Conservation (phyloP, 805 yeast species). For the Ogataea saltuana region DNA sequence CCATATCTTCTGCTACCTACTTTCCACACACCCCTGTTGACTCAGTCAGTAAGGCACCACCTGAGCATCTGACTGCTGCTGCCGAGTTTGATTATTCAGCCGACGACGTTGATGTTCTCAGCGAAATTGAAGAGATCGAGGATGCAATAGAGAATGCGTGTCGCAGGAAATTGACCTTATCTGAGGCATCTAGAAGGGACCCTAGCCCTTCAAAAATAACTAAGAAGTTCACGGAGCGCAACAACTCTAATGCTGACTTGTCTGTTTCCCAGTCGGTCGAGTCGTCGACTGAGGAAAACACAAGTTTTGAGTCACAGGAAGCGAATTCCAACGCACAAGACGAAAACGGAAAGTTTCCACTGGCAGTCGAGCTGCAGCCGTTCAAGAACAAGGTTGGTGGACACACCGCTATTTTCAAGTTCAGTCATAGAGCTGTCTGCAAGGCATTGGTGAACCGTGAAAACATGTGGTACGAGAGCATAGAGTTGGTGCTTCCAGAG, state of each 20-base stretch:
- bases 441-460: slow-evolving; percentile 90
- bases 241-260: slow-evolving; percentile 1
- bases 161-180: not conserved
- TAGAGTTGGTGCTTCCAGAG: slow-evolving; percentile 76
- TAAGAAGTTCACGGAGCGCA: slow-evolving; percentile 1
- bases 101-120: slow-evolving; percentile 24
- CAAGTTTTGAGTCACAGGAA: slow-evolving; percentile 1
- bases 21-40: slow-evolving; percentile 60
- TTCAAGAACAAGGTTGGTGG: slow-evolving; percentile 96
- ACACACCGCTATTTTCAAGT: slow-evolving; percentile 93
- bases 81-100: slow-evolving; percentile 45
- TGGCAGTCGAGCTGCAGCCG: slow-evolving; percentile 88
- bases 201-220: not conserved
- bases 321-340: not conserved
- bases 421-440: slow-evolving; percentile 89
- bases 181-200: not conserved
- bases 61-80: slow-evolving; percentile 51
- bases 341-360: slow-evolving; percentile 49
- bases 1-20: slow-evolving; percentile 70
- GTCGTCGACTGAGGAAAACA: not conserved
- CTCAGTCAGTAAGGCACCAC: slow-evolving; percentile 17
- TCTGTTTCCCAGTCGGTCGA: not conserved
- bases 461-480: slow-evolving; percentile 86
- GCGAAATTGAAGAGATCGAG: slow-evolving; percentile 29
- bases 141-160: slow-evolving; percentile 25